Percentiles rank a stretch among this genome's conserved stretches.
phyloP scores from a whole-genome alignment of 768 basidiomycete genomes.

The Botryobasidium botryosum region DNA sequence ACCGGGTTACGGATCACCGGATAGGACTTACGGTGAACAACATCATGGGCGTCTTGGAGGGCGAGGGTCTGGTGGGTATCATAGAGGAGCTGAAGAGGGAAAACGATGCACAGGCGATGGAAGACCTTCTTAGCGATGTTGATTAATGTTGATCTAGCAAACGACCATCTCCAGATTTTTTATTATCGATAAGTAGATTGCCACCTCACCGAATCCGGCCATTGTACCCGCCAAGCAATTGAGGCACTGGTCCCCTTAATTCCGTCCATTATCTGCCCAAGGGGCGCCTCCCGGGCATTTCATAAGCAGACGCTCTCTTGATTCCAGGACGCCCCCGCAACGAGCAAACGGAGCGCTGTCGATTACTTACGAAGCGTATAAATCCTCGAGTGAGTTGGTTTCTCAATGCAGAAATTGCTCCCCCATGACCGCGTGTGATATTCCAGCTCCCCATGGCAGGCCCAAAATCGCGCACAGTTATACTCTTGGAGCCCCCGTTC shows the following conservation, averaged over 20 bases:
- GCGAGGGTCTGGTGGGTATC: slow-evolving; percentile 22
- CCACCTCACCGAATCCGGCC: too few relatives aligned
- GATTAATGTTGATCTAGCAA: too few relatives aligned
- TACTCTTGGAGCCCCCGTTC: slow-evolving; percentile 78
- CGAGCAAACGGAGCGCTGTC: too few relatives aligned
- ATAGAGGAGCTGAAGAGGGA: slow-evolving; percentile 19
- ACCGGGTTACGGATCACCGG: slow-evolving; percentile 85
- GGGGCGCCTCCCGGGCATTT: too few relatives aligned
- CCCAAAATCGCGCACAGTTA: slow-evolving; percentile 88
- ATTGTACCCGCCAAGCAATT: too few relatives aligned
- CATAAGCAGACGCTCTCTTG: too few relatives aligned
- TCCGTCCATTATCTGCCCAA: too few relatives aligned
- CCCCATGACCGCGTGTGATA: not conserved
- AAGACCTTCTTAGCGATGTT: slow-evolving; percentile 17
- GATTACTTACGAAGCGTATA: slow-evolving; percentile 55
- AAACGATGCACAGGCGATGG: slow-evolving; percentile 18
- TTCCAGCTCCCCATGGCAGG: slow-evolving; percentile 76
- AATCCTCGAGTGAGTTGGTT: slow-evolving; percentile 54
- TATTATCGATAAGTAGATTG: too few relatives aligned
- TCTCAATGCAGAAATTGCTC: not conserved
- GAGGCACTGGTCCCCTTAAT: too few relatives aligned
- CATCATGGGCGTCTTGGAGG: slow-evolving; percentile 26
- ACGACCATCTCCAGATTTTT: too few relatives aligned
- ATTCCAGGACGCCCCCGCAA: too few relatives aligned
- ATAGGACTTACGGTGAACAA: slow-evolving; percentile 49